Percentiles rank a stretch among this genome's conserved stretches.
phyloP scores from a whole-genome alignment of 1,284 basidiomycete genomes.

The Marasmius oreades region DNA sequence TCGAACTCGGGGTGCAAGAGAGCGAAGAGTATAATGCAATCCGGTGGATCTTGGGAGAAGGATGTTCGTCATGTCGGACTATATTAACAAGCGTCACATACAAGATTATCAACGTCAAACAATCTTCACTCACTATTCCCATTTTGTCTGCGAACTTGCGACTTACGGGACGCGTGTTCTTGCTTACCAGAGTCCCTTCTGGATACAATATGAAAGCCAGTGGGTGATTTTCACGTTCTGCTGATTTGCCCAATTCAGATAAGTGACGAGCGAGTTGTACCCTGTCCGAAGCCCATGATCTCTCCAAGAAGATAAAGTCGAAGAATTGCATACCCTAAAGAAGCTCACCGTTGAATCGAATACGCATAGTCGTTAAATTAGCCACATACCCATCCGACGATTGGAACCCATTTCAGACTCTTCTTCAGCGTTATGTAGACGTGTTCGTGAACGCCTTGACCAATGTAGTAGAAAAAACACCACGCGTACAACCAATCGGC shows the following conservation, averaged over 20 bases:
- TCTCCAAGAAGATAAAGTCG: slow-evolving; percentile 81
- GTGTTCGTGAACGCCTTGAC: slow-evolving; percentile 57
- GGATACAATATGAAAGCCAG: slow-evolving; percentile 88
- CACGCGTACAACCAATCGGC: slow-evolving; percentile 93
- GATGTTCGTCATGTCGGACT: slow-evolving; percentile 78
- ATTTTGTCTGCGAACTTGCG: slow-evolving; percentile 81
- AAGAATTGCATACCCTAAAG: slow-evolving; percentile 86
- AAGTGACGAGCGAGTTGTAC: slow-evolving; percentile 59
- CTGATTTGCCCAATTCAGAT: slow-evolving; percentile 53
- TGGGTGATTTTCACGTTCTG: slow-evolving; percentile 63
- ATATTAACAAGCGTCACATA: not conserved
- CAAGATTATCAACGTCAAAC: not conserved
- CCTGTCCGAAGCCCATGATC: slow-evolving; percentile 58
- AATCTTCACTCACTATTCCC: slow-evolving; percentile 62
- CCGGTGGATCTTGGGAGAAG: slow-evolving; percentile 92
- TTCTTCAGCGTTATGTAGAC: slow-evolving; percentile 90
- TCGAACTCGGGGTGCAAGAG: slow-evolving; percentile 75
- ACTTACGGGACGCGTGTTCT: slow-evolving; percentile 79
- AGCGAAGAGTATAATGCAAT: slow-evolving; percentile 80
- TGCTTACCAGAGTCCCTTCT: slow-evolving; percentile 88
- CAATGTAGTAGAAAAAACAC: slow-evolving; percentile 79
- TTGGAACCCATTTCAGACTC: slow-evolving; percentile 82
- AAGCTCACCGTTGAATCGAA: not conserved
- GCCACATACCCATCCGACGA: slow-evolving; percentile 79
- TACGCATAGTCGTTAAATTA: not conserved